Conservation (phyloP, 495 filamentous ascomycete species). For the Neurospora sp. region DNA sequence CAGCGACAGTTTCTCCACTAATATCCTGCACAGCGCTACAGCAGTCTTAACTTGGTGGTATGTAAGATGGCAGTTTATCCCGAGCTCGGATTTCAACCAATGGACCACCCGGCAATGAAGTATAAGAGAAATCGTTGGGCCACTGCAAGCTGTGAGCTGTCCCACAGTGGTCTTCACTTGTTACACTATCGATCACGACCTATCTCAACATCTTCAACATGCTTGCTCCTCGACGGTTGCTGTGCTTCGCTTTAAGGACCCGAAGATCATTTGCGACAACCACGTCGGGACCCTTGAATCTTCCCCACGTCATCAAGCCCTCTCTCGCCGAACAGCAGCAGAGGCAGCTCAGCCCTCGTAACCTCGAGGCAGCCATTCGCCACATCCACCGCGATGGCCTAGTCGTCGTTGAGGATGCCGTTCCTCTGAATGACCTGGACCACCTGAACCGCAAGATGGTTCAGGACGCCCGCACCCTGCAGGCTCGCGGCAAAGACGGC, state of each 20-base stretch:
- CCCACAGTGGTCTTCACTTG: neutral
- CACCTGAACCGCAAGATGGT: constrained; percentile 43
- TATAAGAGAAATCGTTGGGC: neutral
- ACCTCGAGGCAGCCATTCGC: constrained; percentile 42
- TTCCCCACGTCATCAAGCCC: constrained; percentile 5
- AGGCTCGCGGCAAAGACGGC: constrained; percentile 31
- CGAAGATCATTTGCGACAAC: neutral
- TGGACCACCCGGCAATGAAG: neutral
- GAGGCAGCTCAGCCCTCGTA: constrained; percentile 20
- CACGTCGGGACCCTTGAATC: neutral
- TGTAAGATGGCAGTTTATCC: neutral
- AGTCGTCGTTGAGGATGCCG: constrained; percentile 44
- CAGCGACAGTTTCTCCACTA: neutral
- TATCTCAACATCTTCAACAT: constrained; percentile 4
- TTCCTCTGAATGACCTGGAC: constrained; percentile 35
- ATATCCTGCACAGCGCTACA: neutral
- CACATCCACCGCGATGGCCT: constrained; percentile 44
- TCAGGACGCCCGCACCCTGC: constrained; percentile 34
- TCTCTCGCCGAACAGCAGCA: constrained; percentile 9
- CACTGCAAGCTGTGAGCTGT: neutral
- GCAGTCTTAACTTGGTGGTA: neutral
- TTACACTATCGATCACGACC: constrained; percentile 8
- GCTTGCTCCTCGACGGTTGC: constrained; percentile 5
- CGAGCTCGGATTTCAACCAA: neutral
- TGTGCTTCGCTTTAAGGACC: neutral